Evolutionary conservation across 306 rosid species (phyloP).

Genomic region (Cajanus cajan): DNA sequence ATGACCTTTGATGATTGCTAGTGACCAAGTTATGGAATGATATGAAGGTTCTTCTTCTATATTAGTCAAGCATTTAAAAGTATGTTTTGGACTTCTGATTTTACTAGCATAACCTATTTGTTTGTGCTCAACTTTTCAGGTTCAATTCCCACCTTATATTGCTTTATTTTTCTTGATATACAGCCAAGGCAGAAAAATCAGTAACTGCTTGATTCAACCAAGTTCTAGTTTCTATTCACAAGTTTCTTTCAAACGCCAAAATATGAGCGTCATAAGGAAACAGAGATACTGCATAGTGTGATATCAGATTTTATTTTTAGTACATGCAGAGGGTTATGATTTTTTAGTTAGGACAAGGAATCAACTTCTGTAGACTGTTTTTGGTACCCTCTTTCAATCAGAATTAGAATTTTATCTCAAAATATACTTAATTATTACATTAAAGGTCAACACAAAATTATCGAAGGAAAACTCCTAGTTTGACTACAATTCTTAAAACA

Average conservation of each 20-base stretch:
- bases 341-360: too few relatives aligned
- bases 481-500: too few relatives aligned
- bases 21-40: conserved; percentile 12
- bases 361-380: too few relatives aligned
- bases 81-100: conserved; percentile 20
- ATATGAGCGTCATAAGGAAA: neutral
- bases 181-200: neutral
- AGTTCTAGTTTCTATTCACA: neutral
- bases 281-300: neutral
- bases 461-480: too few relatives aligned
- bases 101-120: neutral
- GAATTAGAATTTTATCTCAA: too few relatives aligned
- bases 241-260: neutral
- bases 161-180: conserved; percentile 9
- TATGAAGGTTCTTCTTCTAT: conserved; percentile 15
- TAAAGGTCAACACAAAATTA: too few relatives aligned
- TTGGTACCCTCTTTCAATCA: too few relatives aligned
- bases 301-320: too few relatives aligned
- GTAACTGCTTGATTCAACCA: neutral
- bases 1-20: conserved; percentile 35
- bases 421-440: too few relatives aligned
- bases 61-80: conserved; percentile 26
- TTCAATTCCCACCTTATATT: conserved; percentile 14
- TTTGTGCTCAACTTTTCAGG: neutral
- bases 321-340: too few relatives aligned